Evolutionary conservation across 2,329 filamentous ascomycete genomes (phyloP).

Genomic region (Botrytis byssoidea): DNA sequence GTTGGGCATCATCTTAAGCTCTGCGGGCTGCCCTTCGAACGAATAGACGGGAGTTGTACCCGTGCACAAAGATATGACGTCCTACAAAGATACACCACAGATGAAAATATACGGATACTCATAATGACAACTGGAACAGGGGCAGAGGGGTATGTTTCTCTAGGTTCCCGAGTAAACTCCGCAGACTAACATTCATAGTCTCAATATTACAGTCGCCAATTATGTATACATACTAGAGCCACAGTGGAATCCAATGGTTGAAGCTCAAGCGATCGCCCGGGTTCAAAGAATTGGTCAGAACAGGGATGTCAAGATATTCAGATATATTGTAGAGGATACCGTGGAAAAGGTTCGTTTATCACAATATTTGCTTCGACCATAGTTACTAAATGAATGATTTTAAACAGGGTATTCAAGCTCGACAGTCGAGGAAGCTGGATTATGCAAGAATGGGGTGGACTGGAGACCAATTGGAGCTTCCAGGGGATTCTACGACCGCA

Average conservation of each 20-base stretch:
- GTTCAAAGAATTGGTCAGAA: slow-evolving; percentile 33
- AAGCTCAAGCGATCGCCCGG: slow-evolving; percentile 34
- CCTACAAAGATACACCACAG: slow-evolving; percentile 42
- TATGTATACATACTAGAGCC: slow-evolving; percentile 36
- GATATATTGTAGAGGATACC: slow-evolving; percentile 36
- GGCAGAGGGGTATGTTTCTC: slow-evolving; percentile 30
- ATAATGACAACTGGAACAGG: slow-evolving; percentile 46
- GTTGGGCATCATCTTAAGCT: slow-evolving; percentile 40
- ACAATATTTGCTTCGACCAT: background rate
- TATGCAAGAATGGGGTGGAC: background rate
- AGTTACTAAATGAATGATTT: background rate
- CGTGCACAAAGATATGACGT: slow-evolving; percentile 41
- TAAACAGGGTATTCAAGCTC: slow-evolving; percentile 24
- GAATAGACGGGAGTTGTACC: slow-evolving; percentile 47
- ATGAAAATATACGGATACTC: slow-evolving; percentile 33
- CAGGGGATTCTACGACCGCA: background rate
- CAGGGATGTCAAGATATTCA: slow-evolving; percentile 29
- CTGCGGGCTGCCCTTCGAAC: slow-evolving; percentile 37
- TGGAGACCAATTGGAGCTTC: background rate
- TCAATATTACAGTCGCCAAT: slow-evolving; percentile 32
- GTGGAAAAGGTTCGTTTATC: slow-evolving; percentile 30
- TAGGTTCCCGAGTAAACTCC: slow-evolving; percentile 24
- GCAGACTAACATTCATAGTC: slow-evolving; percentile 2
- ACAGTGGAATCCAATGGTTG: slow-evolving; percentile 39
- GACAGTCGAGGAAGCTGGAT: slow-evolving; percentile 26